These are phyloP conservation scores for Oryza glaberrima DNA, from an alignment of 176 grass and related monocot genomes.

Conservation along the genomic window DNA sequence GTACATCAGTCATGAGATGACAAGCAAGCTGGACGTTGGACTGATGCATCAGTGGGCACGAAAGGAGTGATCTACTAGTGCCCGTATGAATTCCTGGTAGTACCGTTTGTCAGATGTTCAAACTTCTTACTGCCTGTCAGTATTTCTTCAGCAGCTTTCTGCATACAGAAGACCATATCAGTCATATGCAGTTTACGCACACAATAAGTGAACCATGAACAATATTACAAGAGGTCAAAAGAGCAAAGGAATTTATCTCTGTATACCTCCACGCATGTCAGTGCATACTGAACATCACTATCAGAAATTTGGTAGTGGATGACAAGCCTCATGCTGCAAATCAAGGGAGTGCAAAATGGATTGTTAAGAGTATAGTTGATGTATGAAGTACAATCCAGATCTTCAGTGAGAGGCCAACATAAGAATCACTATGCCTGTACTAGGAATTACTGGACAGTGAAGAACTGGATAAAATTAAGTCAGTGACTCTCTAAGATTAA, in stretches of 20 bases:
- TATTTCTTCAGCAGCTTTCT: constrained; percentile 79
- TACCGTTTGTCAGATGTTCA: constrained; percentile 48
- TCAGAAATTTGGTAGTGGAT: constrained; percentile 96
- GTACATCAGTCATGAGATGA: constrained; percentile 5
- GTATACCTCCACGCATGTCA: constrained; percentile 79
- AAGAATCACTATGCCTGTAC: not conserved
- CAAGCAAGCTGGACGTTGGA: not conserved
- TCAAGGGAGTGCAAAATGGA: not conserved
- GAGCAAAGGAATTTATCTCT: not conserved
- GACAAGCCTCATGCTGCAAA: constrained; percentile 82
- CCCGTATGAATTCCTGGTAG: constrained; percentile 40
- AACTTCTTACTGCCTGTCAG: constrained; percentile 37
- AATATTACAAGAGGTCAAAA: not conserved
- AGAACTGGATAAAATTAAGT: not conserved
- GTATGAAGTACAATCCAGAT: not conserved
- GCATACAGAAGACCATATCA: constrained; percentile 26
- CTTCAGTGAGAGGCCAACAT: not conserved
- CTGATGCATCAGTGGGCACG: not conserved
- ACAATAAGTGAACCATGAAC: not conserved
- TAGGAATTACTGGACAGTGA: not conserved
- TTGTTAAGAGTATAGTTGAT: not conserved
- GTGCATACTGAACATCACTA: constrained; percentile 67
- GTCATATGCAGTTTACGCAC: not conserved
- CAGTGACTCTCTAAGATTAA: not conserved
- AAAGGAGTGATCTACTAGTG: constrained; percentile 45